Base-by-base conservation (phyloP, 768 basidiomycete genomes). In the Boletus fagicola region DNA sequence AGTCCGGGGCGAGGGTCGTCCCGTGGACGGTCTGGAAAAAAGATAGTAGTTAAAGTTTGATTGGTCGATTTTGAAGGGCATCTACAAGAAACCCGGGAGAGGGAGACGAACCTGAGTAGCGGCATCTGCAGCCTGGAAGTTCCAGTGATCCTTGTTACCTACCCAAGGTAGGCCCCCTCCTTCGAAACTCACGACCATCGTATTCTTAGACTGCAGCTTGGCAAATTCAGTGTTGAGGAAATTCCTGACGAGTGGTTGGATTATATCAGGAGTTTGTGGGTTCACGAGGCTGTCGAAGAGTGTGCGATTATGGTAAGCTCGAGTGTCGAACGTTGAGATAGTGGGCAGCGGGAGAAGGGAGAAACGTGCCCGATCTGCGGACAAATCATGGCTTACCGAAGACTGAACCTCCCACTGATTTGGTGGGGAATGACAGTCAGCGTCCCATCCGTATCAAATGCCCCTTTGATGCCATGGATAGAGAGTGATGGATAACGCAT, bases 41-140 rank as follows among this genome's bases (percentile, higher is more conserved):
- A 26, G 5, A 18, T 28, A 7, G 28, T 26, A 5, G 8, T 39
- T n/a, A n/a, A 40, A 9, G 5, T 40, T n/a, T 8, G 24, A 44
- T 8, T 5, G 15, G 13, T 2, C 6, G 22, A 6, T 4, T 16
- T 20, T 12, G 40, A 40, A 4, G 4, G 10, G n/a, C 7, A 33
- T 20, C 22, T 5, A 26, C 43, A 7, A 4, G 22, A 16, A 44
- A 16, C 24, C 16, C 7, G 22, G 13, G 7, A 16, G 24, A 15
- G 2, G 3, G 43, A 26, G 15, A 26, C 43, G 24, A 26, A 44
- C 43, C 43, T 44, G 24, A 16, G 43, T 44, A 4, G 43, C 43
- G 16, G 22, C 90, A 28, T 28, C 45, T 15, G 45, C 45, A n/a
- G 45, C 45, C 10, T 9, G 9, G 18, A 46, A 46, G 45, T 46